A percentile compares a stretch with the other conserved stretches of the same genome.
phyloP scores from a whole-genome alignment of 768 basidiomycete genomes.

The Hericium alpestre region DNA sequence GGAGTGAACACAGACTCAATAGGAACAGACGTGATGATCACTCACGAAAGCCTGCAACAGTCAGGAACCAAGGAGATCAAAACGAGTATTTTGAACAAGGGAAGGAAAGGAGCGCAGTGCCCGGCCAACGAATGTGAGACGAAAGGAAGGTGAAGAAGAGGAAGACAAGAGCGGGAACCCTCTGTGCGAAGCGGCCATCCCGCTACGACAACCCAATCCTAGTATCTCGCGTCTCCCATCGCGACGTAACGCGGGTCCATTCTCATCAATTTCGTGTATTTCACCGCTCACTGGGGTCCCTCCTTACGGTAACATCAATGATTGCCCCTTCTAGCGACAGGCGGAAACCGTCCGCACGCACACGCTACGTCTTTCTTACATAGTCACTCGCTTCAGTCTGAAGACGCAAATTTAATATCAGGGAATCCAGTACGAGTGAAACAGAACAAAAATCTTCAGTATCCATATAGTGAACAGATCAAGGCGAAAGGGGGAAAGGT shows the following conservation, averaged over 20 bases:
- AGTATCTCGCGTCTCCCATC: too few relatives aligned
- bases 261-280: too few relatives aligned
- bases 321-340: neutral
- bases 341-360: neutral
- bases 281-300: neutral
- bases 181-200: too few relatives aligned
- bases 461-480: slow-evolving; percentile 16
- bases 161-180: neutral
- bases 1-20: neutral
- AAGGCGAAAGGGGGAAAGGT: slow-evolving; percentile 16
- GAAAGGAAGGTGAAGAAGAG: neutral
- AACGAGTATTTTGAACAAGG: neutral
- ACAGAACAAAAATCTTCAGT: slow-evolving; percentile 5
- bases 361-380: neutral
- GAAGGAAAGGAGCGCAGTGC: neutral
- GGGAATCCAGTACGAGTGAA: slow-evolving; percentile 1
- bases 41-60: neutral
- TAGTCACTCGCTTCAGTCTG: neutral
- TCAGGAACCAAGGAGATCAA: neutral
- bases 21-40: neutral
- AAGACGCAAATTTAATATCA: neutral
- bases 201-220: too few relatives aligned
- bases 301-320: neutral
- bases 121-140: neutral
- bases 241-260: too few relatives aligned